A percentile compares a stretch with the other conserved stretches of the same genome.
phyloP scores from a whole-genome alignment of 2,329 filamentous ascomycete species.

The Penicillium sp. region DNA sequence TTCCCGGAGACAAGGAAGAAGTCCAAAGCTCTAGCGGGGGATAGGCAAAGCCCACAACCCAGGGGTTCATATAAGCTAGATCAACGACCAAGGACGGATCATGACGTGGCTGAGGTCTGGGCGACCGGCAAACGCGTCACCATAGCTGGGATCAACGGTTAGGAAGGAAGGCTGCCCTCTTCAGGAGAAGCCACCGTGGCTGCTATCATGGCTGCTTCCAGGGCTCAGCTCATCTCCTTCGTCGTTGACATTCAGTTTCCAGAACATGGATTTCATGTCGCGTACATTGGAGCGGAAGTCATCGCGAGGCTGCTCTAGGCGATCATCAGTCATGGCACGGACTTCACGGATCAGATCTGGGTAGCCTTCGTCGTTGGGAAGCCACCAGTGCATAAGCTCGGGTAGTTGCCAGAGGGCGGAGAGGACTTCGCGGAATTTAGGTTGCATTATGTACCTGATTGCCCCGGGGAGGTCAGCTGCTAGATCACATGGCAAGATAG shows the following conservation, averaged over 20 bases:
- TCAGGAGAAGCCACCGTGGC: slow-evolving; percentile 11
- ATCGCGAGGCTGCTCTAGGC: slow-evolving; percentile 59
- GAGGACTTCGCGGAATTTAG: slow-evolving; percentile 72
- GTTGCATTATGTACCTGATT: slow-evolving; percentile 77
- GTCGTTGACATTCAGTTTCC: slow-evolving; percentile 58
- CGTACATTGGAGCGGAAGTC: slow-evolving; percentile 63
- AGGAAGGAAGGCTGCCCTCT: not conserved
- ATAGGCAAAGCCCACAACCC: not conserved
- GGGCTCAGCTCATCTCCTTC: slow-evolving; percentile 33
- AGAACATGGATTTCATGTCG: slow-evolving; percentile 74
- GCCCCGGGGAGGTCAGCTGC: not conserved
- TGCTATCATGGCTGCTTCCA: slow-evolving; percentile 4
- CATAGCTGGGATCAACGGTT: not conserved
- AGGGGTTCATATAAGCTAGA: not conserved
- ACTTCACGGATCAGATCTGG: slow-evolving; percentile 73
- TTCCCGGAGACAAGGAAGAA: not conserved
- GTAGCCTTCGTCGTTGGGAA: slow-evolving; percentile 77
- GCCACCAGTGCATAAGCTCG: slow-evolving; percentile 80
- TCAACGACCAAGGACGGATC: not conserved
- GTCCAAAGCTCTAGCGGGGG: not conserved
- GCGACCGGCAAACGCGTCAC: not conserved
- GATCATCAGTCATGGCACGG: slow-evolving; percentile 77
- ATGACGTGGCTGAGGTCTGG: not conserved
- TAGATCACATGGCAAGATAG: not conserved
- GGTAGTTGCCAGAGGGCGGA: slow-evolving; percentile 71